A percentile compares a stretch with the other conserved stretches of the same genome.
Conservation (phyloP, 1,284 basidiomycete species). For the Heterobasidion parviporum region DNA sequence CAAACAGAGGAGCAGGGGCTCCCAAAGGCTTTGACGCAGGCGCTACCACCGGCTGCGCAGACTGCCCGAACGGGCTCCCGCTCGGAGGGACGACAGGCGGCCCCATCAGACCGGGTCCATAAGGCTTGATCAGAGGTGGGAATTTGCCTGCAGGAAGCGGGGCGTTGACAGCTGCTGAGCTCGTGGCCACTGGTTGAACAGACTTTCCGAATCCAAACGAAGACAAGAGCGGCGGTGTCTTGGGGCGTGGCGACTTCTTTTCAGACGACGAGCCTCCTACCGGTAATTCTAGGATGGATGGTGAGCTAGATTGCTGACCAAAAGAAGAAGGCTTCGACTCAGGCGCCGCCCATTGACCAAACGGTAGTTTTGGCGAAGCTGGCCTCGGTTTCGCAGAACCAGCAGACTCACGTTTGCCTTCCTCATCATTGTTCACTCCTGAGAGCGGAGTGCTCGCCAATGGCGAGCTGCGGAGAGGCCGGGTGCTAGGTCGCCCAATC, state of each 20-base stretch:
- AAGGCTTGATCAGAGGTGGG: neutral
- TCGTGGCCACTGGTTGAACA: neutral
- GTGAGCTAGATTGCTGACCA: neutral
- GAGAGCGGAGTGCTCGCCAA: slow-evolving; percentile 42
- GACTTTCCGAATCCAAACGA: neutral
- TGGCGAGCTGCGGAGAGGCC: slow-evolving; percentile 56
- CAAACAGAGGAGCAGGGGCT: slow-evolving; percentile 1
- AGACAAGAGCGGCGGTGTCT: slow-evolving; percentile 31
- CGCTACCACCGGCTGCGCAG: neutral
- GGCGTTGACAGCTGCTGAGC: neutral
- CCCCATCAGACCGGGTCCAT: neutral
- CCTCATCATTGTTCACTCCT: slow-evolving; percentile 25
- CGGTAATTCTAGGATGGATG: slow-evolving; percentile 1
- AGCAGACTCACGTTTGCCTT: slow-evolving; percentile 8
- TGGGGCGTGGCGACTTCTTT: slow-evolving; percentile 15
- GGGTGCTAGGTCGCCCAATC: slow-evolving; percentile 43
- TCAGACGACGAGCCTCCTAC: neutral
- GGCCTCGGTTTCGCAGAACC: slow-evolving; percentile 18
- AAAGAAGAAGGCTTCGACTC: slow-evolving; percentile 3
- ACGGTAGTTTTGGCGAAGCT: slow-evolving; percentile 27
- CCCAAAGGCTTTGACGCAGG: neutral
- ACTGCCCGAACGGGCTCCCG: neutral
- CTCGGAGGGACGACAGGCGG: slow-evolving; percentile 8
- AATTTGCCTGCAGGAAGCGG: neutral
- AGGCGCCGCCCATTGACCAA: slow-evolving; percentile 11